phyloP scores from a whole-genome alignment of 768 basidiomycete genomes.

The Russula lepida region DNA sequence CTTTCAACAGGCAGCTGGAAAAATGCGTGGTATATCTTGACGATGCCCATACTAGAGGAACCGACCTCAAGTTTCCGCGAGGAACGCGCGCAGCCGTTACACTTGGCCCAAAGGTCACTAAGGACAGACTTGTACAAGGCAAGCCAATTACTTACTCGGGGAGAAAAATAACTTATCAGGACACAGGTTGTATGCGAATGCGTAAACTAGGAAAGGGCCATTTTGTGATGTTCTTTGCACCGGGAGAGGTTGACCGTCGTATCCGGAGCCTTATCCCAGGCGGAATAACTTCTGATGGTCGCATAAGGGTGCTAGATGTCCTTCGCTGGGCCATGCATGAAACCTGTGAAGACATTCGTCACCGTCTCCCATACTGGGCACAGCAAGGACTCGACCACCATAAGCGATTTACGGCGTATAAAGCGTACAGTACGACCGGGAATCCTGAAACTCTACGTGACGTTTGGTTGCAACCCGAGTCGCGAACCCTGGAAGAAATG shows the following conservation, averaged over 20 bases:
- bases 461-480: neutral
- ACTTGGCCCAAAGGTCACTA: neutral
- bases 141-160: neutral
- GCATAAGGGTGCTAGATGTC: neutral
- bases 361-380: neutral
- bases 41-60: neutral
- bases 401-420: neutral
- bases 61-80: neutral
- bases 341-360: neutral
- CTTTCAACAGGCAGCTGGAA: neutral
- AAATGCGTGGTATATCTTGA: neutral
- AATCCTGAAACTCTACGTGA: neutral
- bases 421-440: neutral
- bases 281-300: neutral
- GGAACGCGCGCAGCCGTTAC: neutral
- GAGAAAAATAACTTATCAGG: neutral
- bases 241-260: neutral
- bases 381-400: neutral
- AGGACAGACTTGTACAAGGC: neutral
- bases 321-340: neutral
- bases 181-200: neutral
- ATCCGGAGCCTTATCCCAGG: neutral
- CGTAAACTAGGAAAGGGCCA: neutral
- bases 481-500: neutral
- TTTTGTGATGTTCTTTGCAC: neutral